Conservation (phyloP, 106 monocot species). For the Allium fistulosum region DNA sequence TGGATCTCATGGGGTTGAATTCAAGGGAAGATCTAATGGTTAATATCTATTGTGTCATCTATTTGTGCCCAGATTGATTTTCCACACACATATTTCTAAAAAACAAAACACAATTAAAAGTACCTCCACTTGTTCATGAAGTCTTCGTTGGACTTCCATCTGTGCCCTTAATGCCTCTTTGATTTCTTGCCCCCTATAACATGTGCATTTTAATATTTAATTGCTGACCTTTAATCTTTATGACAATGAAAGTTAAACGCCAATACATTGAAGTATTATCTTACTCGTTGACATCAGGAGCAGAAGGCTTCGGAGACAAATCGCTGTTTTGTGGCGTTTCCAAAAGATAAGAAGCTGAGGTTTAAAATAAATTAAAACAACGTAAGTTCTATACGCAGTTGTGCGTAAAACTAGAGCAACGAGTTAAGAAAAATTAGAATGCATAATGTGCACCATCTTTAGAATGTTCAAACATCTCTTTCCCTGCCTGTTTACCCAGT, state of each 20-base stretch:
- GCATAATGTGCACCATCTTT: constrained; percentile 62
- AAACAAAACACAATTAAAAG: neutral
- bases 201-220: neutral
- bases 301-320: constrained; percentile 56
- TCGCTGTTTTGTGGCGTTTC: constrained; percentile 46
- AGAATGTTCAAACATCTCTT: constrained; percentile 88
- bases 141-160: constrained; percentile 90
- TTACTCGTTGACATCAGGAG: constrained; percentile 90
- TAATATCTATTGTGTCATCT: too few species aligned
- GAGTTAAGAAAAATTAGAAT: neutral
- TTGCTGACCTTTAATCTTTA: neutral
- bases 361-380: neutral
- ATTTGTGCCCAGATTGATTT: too few species aligned
- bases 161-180: constrained; percentile 92
- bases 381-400: neutral
- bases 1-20: too few species aligned
- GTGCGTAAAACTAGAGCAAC: neutral
- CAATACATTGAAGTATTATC: constrained; percentile 13
- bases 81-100: too few species aligned
- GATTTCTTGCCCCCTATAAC: constrained; percentile 76
- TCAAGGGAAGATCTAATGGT: too few species aligned
- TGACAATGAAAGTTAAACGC: neutral
- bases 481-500: constrained; percentile 88
- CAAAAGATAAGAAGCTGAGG: constrained; percentile 63
- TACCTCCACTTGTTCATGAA: constrained; percentile 99